Evolutionary conservation across 2,329 filamentous ascomycete species (phyloP).

Genomic region (Fusarium xyrophilum): DNA sequence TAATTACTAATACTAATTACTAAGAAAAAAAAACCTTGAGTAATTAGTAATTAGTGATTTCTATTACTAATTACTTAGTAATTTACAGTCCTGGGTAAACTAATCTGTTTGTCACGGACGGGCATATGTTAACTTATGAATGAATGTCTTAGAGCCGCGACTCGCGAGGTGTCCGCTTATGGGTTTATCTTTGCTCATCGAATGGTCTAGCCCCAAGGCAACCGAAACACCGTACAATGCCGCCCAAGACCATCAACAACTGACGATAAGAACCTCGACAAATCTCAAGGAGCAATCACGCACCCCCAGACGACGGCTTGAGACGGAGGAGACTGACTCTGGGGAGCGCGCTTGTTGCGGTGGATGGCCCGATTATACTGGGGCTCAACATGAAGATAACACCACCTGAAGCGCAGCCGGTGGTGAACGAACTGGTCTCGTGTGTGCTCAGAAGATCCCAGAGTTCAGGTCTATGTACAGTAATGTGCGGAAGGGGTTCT

Average conservation of each 20-base stretch:
- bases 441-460: slow-evolving; percentile 11
- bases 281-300: slow-evolving; percentile 17
- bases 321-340: slow-evolving; percentile 28
- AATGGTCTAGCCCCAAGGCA: slow-evolving; percentile 29
- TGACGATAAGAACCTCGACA: slow-evolving; percentile 33
- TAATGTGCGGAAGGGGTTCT: slow-evolving; percentile 4
- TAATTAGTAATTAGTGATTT: too few relatives aligned
- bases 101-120: slow-evolving; percentile 11
- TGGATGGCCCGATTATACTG: slow-evolving; percentile 34
- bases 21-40: too few relatives aligned
- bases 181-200: slow-evolving; percentile 20
- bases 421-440: slow-evolving; percentile 20
- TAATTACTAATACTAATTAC: too few relatives aligned
- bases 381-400: slow-evolving; percentile 23
- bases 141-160: slow-evolving; percentile 26
- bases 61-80: too few relatives aligned
- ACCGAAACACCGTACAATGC: slow-evolving; percentile 11
- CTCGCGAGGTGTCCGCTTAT: slow-evolving; percentile 18
- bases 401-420: slow-evolving; percentile 10
- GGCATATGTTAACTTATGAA: background rate
- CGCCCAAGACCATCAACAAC: slow-evolving; percentile 3
- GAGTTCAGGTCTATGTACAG: background rate
- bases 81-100: slow-evolving; percentile 8
- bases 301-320: slow-evolving; percentile 26
- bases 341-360: slow-evolving; percentile 43